Conservation (phyloP, 2,329 filamentous ascomycete genomes). For the Diaporthe australafricana region DNA sequence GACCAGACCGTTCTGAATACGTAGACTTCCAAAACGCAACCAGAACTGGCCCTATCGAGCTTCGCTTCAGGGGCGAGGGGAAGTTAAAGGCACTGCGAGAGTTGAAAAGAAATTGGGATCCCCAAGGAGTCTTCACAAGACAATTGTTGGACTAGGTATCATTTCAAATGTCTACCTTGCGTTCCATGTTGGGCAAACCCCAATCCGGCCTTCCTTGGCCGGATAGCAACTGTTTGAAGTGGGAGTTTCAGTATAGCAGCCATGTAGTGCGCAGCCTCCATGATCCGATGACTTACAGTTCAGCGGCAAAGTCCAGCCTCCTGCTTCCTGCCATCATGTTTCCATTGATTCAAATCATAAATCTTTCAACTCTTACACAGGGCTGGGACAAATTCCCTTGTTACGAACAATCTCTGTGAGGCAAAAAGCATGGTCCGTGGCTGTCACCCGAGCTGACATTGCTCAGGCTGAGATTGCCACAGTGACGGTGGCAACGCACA, state of each 20-base stretch:
- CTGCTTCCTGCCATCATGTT: not conserved
- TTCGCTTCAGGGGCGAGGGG: constrained; percentile 38
- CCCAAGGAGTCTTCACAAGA: constrained; percentile 41
- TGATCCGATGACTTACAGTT: too few relatives aligned
- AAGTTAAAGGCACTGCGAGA: constrained; percentile 23
- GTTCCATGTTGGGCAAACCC: not conserved
- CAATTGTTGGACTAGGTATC: constrained; percentile 13
- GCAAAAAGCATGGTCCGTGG: not conserved
- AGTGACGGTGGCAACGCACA: too few relatives aligned
- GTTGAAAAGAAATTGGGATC: constrained; percentile 36
- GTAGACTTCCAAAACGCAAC: constrained; percentile 39
- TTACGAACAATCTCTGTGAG: not conserved
- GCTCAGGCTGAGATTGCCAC: too few relatives aligned
- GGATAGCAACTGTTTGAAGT: too few relatives aligned
- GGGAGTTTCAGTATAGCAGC: too few relatives aligned
- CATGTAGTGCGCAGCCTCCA: not conserved
- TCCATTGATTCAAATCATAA: not conserved
- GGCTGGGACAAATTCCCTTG: not conserved
- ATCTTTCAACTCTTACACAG: not conserved
- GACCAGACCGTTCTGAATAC: constrained; percentile 31
- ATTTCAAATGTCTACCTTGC: too few relatives aligned
- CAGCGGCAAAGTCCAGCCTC: not conserved
- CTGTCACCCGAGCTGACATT: too few relatives aligned
- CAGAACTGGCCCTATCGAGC: constrained; percentile 38
- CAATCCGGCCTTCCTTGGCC: not conserved